Evolutionary conservation across 495 filamentous ascomycete genomes (phyloP).

Genomic region (Clohesyomyces aquaticus): DNA sequence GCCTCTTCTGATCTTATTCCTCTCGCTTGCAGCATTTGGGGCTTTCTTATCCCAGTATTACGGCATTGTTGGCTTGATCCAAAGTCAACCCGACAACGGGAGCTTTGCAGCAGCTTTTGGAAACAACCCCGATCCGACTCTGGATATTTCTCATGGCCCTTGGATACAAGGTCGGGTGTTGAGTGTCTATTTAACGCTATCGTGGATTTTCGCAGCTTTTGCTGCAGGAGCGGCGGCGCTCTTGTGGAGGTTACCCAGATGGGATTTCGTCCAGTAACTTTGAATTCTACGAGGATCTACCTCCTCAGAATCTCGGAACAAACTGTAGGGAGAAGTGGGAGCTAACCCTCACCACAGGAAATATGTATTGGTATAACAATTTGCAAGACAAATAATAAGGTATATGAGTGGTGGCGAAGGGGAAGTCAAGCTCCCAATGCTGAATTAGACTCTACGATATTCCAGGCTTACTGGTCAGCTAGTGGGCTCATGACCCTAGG

Average conservation of each 20-base stretch:
- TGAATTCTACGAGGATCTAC: too few species aligned
- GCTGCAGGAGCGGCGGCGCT: not conserved
- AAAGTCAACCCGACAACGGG: slow-evolving; percentile 22
- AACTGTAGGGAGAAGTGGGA: too few species aligned
- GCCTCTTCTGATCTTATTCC: not conserved
- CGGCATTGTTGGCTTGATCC: slow-evolving; percentile 13
- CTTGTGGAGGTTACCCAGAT: not conserved
- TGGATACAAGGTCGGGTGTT: slow-evolving; percentile 15
- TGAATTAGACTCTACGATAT: too few species aligned
- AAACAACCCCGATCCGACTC: not conserved
- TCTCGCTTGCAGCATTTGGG: not conserved
- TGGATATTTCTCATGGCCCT: slow-evolving; percentile 11
- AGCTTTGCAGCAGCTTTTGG: slow-evolving; percentile 3
- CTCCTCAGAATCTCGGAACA: too few species aligned
- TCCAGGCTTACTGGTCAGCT: too few species aligned
- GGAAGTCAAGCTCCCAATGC: too few species aligned
- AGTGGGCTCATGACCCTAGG: too few species aligned
- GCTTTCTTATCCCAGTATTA: slow-evolving; percentile 14
- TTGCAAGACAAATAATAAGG: too few species aligned
- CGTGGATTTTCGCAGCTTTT: slow-evolving; percentile 2
- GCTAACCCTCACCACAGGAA: too few species aligned
- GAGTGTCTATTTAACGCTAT: not conserved
- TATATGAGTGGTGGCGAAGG: too few species aligned
- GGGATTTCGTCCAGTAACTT: too few species aligned
- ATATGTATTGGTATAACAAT: too few species aligned